Evolutionary conservation across 2,329 filamentous ascomycete species (phyloP), one percentile per base, ranked within the genome.

Genomic region (Penicillium sp.): DNA sequence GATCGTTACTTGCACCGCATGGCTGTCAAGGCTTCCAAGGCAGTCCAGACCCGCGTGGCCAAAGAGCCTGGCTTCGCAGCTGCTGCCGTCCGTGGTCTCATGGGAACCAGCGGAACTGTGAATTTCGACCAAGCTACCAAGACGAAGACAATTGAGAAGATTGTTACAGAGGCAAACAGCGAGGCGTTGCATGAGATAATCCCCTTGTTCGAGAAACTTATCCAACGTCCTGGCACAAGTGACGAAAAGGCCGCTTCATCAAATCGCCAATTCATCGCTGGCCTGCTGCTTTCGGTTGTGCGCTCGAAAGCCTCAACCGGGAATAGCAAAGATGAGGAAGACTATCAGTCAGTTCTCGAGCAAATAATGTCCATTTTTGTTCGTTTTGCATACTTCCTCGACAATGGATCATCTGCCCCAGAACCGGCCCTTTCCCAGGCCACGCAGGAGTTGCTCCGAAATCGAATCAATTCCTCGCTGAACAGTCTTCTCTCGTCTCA

Each of bases 91-190:
- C 71, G 73, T 27, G 76, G 77, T 15, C 67, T 95, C n/a, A 73
- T 92, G 29, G 76, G 78, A 25, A 76, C 79, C 34, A 70, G 81
- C 42, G 85, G 85, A 2, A 75, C 75, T 1, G 79, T 86, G 50
- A 85, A 84, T 56, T 92, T 96, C 55, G 92, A 96, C 57, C 81
- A 85, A 47, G 73, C 84, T 40, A 94, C 89, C 1, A 92, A 84
- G 59, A 84, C 82, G 2, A 94, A 90, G 65, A 90, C 86, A 0
- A 69, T 95, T 1, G 86, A 93, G 51, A 82, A 76, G 45, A 70
- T 92, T 2, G 65, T 93, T 3, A 72, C 79, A 35, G 73, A 74
- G 29, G 74, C 78, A 6, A 75, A 76, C 41, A 52, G 64, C n/a
- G 58, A 67, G 16, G 64, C 67, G 6, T 48, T 78, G 15, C 64